Percentiles rank a stretch among this genome's conserved stretches.
These are phyloP conservation scores for Cystofilobasidium bisporidii DNA, from an alignment of 768 basidiomycete genomes.

Conservation along the genomic window DNA sequence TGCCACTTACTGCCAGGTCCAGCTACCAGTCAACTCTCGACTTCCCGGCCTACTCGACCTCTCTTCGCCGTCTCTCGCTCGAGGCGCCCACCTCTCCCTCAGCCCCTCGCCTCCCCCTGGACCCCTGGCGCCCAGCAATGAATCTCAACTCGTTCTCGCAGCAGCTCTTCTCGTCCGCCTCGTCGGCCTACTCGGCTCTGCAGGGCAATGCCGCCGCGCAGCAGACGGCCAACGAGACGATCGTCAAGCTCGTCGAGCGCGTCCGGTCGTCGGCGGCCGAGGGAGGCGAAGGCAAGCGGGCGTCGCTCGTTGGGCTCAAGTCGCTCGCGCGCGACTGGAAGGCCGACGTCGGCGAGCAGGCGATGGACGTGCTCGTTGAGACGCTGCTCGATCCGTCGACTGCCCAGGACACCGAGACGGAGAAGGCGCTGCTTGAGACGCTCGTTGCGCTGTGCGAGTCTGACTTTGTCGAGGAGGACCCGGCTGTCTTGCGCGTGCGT, in stretches of 20 bases:
- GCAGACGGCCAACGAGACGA: conserved; percentile 75
- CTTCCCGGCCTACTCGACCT: too few relatives aligned
- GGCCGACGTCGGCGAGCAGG: conserved; percentile 69
- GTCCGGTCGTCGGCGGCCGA: conserved; percentile 46
- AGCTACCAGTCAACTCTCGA: too few relatives aligned
- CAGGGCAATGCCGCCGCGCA: conserved; percentile 46
- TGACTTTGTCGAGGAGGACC: conserved; percentile 42
- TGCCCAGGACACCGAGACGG: conserved; percentile 81
- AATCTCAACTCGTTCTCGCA: conserved; percentile 24
- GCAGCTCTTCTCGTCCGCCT: conserved; percentile 25
- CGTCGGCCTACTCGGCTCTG: conserved; percentile 39
- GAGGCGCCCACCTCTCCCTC: neutral
- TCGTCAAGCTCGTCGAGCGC: conserved; percentile 75
- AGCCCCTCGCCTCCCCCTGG: neutral
- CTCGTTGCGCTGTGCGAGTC: conserved; percentile 69
- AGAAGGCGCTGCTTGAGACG: conserved; percentile 85
- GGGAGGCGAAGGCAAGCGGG: conserved; percentile 77
- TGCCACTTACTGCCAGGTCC: too few relatives aligned
- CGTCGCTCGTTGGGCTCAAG: conserved; percentile 86
- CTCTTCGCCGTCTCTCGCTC: neutral
- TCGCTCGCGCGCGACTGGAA: conserved; percentile 86
- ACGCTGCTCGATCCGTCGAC: conserved; percentile 71
- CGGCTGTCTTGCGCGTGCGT: conserved; percentile 2
- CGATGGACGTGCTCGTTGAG: conserved; percentile 66
- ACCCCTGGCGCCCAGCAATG: neutral